Evolutionary conservation across 2,329 filamentous ascomycete species (phyloP), one percentile per base, ranked within the genome.

Genomic region (Aspergillus quadricinctus): DNA sequence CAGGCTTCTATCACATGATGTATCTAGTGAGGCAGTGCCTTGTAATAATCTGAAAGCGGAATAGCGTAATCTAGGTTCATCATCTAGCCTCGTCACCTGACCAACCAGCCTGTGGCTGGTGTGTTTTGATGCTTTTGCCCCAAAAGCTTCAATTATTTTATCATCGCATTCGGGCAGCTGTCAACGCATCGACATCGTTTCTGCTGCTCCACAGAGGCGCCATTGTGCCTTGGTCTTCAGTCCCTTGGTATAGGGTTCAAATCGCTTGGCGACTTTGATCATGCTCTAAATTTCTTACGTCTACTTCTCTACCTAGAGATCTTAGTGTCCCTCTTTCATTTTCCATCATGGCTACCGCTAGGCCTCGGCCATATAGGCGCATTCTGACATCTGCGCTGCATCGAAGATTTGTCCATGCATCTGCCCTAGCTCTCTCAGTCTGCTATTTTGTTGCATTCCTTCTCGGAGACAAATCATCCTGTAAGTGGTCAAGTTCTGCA

Each of bases 351-450:
- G 73, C 72, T 59, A 61, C 67, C 49, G 59, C 68, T 54, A 65
- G 64, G 66, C 74, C 73, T 58, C 71, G 77, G 63, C 76, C 74
- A 43, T 96, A 96, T 76, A 88, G 91, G 80, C 90, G 96, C 77
- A 95, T 95, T 73, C 78, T 97, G 64, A 95, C 93, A 59, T 92
- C 93, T 50, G 87, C 89, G 52, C 80, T 97, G 61, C 93, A 97
- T 74, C 83, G 89, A 67, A 85, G 92, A 67, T 97, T 97, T 75
- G 88, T 88, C 50, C 87, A 86, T 61, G 91, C 90, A 11, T 88
- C 88, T 49, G 81, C 83, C 14, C 78, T 90, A 60, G 80, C 92
- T 14, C 76, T 94, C 9, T 75, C 81, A 49, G 79, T 91, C 55
- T 90, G 90, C 69, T 96, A 94, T 72, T 54, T 83, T 40, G 84